Conservation (phyloP, 2,329 filamentous ascomycete genomes). For the Mycogone perniciosa region DNA sequence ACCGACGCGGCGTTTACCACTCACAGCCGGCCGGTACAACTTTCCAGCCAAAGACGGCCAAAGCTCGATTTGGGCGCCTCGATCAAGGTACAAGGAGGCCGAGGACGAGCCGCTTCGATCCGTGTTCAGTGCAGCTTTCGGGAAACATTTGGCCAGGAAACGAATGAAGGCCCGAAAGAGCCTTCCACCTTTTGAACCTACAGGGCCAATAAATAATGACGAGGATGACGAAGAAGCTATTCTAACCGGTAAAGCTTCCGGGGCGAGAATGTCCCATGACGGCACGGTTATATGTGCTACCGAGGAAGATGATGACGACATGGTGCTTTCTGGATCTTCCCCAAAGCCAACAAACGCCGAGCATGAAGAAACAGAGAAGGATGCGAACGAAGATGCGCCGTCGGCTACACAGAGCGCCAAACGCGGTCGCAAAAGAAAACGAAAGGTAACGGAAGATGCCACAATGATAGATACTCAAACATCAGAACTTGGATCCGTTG, state of each 20-base stretch:
- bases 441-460: too few species aligned
- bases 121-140: constrained; percentile 3
- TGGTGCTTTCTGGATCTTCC: constrained; percentile 10
- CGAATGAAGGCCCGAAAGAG: constrained; percentile 1
- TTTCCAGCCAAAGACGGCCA: constrained; percentile 24
- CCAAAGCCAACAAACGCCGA: not conserved
- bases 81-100: constrained; percentile 17
- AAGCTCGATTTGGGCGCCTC: constrained; percentile 30
- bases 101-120: constrained; percentile 10
- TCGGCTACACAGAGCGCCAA: too few species aligned
- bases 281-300: not conserved
- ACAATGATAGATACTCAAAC: not conserved
- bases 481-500: too few species aligned
- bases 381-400: not conserved
- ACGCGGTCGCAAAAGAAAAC: constrained; percentile 3
- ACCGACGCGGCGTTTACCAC: not conserved
- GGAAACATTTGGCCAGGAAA: constrained; percentile 2
- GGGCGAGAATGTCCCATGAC: not conserved
- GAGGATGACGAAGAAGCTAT: constrained; percentile 23
- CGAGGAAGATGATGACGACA: constrained; percentile 22
- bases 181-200: not conserved
- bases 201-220: constrained; percentile 12
- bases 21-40: constrained; percentile 24
- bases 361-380: constrained; percentile 1
- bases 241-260: constrained; percentile 12